These are phyloP conservation scores for Plasmodium vivax DNA, from an alignment of 169 alveolate genomes.

Conservation along the genomic window DNA sequence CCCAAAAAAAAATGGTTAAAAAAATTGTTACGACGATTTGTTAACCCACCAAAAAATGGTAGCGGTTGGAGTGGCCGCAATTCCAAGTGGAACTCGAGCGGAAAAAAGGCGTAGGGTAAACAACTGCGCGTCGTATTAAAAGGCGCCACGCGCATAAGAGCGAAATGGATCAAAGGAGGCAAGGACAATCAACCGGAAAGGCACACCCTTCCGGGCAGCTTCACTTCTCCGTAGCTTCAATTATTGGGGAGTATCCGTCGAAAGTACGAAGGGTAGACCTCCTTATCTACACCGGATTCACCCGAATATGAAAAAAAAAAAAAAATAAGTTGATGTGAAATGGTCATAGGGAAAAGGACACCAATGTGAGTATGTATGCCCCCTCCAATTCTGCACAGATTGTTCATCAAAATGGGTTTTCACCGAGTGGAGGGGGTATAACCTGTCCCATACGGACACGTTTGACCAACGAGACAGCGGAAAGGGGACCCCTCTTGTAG, in stretches of 20 bases:
- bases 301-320: neutral
- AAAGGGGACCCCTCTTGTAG: neutral
- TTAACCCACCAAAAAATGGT: neutral
- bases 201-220: neutral
- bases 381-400: neutral
- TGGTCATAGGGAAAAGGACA: neutral
- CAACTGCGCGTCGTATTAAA: neutral
- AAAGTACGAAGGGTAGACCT: neutral
- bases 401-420: neutral
- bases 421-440: neutral
- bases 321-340: neutral
- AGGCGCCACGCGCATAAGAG: neutral
- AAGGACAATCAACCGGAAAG: neutral
- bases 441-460: neutral
- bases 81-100: neutral
- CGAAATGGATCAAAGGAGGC: neutral
- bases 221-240: neutral
- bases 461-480: neutral
- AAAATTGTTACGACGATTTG: neutral
- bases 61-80: neutral
- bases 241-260: neutral
- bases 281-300: neutral
- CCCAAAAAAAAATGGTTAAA: neutral
- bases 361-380: neutral
- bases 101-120: neutral